phyloP scores from a whole-genome alignment of 805 yeast genomes.

The Kazachstania africana region DNA sequence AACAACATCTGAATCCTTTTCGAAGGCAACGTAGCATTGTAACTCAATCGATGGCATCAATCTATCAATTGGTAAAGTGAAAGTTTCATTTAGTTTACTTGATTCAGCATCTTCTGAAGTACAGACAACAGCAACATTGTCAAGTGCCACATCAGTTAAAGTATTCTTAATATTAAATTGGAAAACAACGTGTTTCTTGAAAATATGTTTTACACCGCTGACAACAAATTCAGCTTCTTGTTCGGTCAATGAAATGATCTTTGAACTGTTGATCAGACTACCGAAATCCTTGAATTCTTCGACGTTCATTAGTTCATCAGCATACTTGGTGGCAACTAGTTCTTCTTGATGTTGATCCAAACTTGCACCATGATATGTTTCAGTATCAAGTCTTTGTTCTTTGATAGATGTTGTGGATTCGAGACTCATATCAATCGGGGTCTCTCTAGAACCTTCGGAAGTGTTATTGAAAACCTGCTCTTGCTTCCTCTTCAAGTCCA shows the following conservation, averaged over 20 bases:
- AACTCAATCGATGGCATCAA: slow-evolving; percentile 63
- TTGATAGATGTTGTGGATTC: slow-evolving; percentile 12
- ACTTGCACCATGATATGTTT: slow-evolving; percentile 18
- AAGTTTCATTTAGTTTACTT: slow-evolving; percentile 45
- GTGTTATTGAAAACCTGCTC: slow-evolving; percentile 17
- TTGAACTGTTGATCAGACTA: slow-evolving; percentile 57
- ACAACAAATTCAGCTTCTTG: slow-evolving; percentile 89
- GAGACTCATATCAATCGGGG: slow-evolving; percentile 14
- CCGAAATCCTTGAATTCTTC: slow-evolving; percentile 72
- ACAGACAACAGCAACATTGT: slow-evolving; percentile 61
- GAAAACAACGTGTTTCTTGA: slow-evolving; percentile 56
- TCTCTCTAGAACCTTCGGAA: slow-evolving; percentile 11
- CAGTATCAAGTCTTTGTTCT: slow-evolving; percentile 19
- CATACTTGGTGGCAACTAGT: slow-evolving; percentile 49
- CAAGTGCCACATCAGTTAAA: slow-evolving; percentile 61
- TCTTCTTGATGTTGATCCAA: slow-evolving; percentile 24
- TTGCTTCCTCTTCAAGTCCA: slow-evolving; percentile 45
- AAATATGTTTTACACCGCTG: slow-evolving; percentile 71
- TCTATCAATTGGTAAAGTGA: slow-evolving; percentile 60
- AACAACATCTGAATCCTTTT: slow-evolving; percentile 37
- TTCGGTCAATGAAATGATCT: slow-evolving; percentile 64
- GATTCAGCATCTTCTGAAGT: slow-evolving; percentile 47
- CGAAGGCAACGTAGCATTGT: slow-evolving; percentile 66
- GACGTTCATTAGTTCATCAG: slow-evolving; percentile 55
- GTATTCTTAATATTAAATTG: slow-evolving; percentile 84